Conservation (phyloP, 495 filamentous ascomycete genomes). For the Aspergillus taichungensis region DNA sequence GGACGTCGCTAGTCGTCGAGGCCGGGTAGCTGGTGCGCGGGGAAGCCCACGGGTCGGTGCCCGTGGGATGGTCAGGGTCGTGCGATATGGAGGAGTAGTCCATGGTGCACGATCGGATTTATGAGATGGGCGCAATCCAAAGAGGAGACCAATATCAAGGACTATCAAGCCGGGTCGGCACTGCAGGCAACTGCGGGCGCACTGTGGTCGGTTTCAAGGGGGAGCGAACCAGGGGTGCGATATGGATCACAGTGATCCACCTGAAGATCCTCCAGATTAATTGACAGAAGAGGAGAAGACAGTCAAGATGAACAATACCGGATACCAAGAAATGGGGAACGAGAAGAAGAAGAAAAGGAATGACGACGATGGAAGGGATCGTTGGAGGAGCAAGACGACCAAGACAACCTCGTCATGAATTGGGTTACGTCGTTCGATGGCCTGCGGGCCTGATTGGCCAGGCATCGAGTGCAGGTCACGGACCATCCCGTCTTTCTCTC, state of each 20-base stretch:
- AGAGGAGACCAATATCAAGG: too few relatives aligned
- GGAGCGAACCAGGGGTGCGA: too few relatives aligned
- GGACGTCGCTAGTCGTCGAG: slow-evolving; percentile 40
- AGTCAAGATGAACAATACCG: too few relatives aligned
- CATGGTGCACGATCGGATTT: slow-evolving; percentile 39
- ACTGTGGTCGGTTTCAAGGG: too few relatives aligned
- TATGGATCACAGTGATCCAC: too few relatives aligned
- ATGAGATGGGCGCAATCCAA: background rate
- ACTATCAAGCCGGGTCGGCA: too few relatives aligned
- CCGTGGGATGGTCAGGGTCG: slow-evolving; percentile 63
- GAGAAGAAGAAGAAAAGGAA: background rate
- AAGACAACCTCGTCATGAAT: background rate
- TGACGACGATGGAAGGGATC: slow-evolving; percentile 2
- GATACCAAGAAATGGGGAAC: background rate
- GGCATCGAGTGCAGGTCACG: slow-evolving; percentile 8
- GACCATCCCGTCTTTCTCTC: background rate
- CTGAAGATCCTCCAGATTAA: too few relatives aligned
- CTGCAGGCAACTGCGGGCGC: too few relatives aligned
- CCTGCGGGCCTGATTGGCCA: slow-evolving; percentile 15
- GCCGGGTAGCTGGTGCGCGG: slow-evolving; percentile 52
- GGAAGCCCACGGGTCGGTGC: slow-evolving; percentile 72
- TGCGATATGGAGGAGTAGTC: slow-evolving; percentile 73
- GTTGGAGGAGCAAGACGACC: background rate
- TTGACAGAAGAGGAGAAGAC: background rate
- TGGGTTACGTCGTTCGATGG: slow-evolving; percentile 17